These are phyloP conservation scores for Lactarius psammicola DNA, from an alignment of 768 basidiomycete genomes.

Conservation along the genomic window DNA sequence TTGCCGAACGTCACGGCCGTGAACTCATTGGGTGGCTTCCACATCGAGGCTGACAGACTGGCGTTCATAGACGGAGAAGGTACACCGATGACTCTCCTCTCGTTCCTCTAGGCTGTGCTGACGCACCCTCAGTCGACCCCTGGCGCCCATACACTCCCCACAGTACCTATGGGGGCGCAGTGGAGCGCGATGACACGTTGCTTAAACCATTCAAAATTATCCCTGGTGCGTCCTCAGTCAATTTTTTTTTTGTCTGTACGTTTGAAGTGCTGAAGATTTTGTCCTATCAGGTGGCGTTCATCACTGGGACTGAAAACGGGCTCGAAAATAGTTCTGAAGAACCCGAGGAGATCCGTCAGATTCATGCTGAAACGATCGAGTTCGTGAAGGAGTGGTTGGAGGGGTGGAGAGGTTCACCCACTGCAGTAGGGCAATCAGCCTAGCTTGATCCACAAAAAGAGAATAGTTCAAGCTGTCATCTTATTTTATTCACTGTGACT, in stretches of 20 bases:
- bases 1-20: slow-evolving; percentile 81
- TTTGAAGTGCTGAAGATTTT: not conserved
- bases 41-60: slow-evolving; percentile 72
- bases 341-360: slow-evolving; percentile 72
- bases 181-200: slow-evolving; percentile 65
- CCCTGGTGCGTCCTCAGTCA: slow-evolving; percentile 52
- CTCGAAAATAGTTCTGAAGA: slow-evolving; percentile 57
- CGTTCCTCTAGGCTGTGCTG: not conserved
- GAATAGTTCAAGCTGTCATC: not conserved
- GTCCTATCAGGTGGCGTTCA: slow-evolving; percentile 60
- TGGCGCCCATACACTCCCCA: slow-evolving; percentile 89
- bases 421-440: not conserved
- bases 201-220: slow-evolving; percentile 84
- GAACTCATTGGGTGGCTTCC: slow-evolving; percentile 82
- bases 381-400: slow-evolving; percentile 79
- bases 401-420: slow-evolving; percentile 33
- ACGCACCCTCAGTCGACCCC: slow-evolving; percentile 62
- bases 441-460: not conserved
- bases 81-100: slow-evolving; percentile 31
- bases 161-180: slow-evolving; percentile 58
- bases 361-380: slow-evolving; percentile 75
- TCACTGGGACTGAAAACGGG: slow-evolving; percentile 76
- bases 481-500: not conserved
- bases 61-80: slow-evolving; percentile 89
- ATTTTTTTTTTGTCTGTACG: not conserved